phyloP scores from a whole-genome alignment of 2,329 filamentous ascomycete genomes.

The Colletotrichum melonis region DNA sequence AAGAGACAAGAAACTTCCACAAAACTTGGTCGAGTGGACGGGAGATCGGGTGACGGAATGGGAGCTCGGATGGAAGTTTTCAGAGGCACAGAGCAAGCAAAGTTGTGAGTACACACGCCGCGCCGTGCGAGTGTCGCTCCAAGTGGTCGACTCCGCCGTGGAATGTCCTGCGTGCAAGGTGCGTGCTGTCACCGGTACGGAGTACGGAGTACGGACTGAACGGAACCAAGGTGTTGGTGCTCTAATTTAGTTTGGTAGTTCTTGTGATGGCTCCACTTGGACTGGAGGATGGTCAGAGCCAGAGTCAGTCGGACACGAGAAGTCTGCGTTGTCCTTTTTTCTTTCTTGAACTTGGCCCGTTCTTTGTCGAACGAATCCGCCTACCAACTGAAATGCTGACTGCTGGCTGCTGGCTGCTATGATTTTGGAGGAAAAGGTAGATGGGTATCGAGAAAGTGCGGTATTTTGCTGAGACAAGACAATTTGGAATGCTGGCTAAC shows the following conservation, averaged over 20 bases:
- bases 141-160: no score
- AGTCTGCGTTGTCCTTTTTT: neutral
- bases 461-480: neutral
- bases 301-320: neutral
- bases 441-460: neutral
- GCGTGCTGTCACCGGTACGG: neutral
- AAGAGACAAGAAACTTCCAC: constrained; percentile 1
- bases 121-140: no score
- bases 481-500: neutral
- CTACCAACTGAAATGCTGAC: neutral
- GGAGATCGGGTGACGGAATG: neutral
- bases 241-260: constrained; percentile 9
- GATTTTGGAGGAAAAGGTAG: neutral
- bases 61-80: neutral
- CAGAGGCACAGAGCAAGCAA: neutral
- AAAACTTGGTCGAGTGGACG: neutral
- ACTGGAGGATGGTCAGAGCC: neutral
- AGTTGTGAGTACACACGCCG: neutral
- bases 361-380: neutral
- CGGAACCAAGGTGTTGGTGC: constrained; percentile 16
- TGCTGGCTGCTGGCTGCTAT: neutral
- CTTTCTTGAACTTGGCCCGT: neutral
- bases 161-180: neutral
- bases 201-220: neutral
- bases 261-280: constrained; percentile 12